A percentile compares a stretch with the other conserved stretches of the same genome.
phyloP scores from a whole-genome alignment of 2,329 filamentous ascomycete species.

The Scedosporium apiospermum region DNA sequence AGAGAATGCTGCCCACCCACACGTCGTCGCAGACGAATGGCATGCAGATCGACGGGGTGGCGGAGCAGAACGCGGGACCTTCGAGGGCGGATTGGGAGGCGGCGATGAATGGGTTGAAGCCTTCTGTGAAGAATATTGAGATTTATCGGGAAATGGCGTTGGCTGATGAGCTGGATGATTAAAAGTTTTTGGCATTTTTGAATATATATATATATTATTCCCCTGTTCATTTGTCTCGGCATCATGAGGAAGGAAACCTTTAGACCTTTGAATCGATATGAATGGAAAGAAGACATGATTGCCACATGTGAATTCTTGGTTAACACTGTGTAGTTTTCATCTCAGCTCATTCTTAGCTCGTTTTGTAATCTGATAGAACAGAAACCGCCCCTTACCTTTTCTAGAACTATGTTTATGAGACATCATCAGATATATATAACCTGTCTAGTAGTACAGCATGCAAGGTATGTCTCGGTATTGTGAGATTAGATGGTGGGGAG shows the following conservation, averaged over 20 bases:
- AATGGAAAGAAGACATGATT: too few relatives aligned
- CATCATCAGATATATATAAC: too few relatives aligned
- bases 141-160: conserved; percentile 29
- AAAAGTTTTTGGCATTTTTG: not conserved
- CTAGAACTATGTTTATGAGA: too few relatives aligned
- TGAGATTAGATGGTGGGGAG: conserved; percentile 1
- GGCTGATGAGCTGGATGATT: conserved; percentile 13
- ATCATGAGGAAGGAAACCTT: too few relatives aligned
- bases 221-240: not conserved
- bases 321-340: too few relatives aligned
- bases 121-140: conserved; percentile 38
- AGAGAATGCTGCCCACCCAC: conserved; percentile 22
- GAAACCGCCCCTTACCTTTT: too few relatives aligned
- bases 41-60: conserved; percentile 12
- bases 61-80: conserved; percentile 22
- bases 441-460: not conserved
- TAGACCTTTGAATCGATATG: too few relatives aligned
- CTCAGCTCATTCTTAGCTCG: too few relatives aligned
- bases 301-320: too few relatives aligned
- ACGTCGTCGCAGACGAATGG: not conserved
- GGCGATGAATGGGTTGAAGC: conserved; percentile 36
- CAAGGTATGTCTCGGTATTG: not conserved
- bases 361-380: too few relatives aligned
- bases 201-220: not conserved
- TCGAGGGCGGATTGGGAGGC: conserved; percentile 40